Percentiles rank a stretch among this genome's conserved stretches.
These are phyloP conservation scores for Tinospora cordifolia DNA, from an alignment of 164 flowering plant genomes.

Conservation along the genomic window DNA sequence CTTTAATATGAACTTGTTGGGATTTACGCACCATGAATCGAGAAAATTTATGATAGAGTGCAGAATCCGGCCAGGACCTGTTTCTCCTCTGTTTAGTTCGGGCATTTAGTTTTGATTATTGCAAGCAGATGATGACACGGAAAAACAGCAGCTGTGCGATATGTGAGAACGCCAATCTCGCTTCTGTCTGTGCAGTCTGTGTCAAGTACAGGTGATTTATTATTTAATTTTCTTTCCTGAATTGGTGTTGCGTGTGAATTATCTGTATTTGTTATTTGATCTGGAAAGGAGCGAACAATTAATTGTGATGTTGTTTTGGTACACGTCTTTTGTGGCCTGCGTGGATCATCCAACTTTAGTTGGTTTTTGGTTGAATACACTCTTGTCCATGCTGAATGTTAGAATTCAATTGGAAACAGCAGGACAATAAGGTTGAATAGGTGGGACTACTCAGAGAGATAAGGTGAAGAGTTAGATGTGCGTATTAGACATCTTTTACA, in stretches of 20 bases:
- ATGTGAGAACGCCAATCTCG: conserved; percentile 57
- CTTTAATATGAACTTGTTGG: no score
- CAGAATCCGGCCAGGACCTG: no score
- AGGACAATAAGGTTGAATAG: not conserved
- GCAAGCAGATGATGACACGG: conserved; percentile 29
- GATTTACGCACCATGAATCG: no score
- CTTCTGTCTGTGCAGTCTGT: conserved; percentile 63
- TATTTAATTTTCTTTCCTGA: not conserved
- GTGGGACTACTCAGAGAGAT: not conserved
- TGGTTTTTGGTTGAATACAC: not conserved
- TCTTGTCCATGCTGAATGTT: not conserved
- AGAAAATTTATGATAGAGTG: no score
- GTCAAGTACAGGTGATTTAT: conserved; percentile 61
- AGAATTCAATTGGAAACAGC: not conserved
- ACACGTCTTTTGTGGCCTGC: no score
- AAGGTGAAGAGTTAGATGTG: not conserved
- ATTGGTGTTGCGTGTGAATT: not conserved
- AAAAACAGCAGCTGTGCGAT: conserved; percentile 44
- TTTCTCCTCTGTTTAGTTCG: not conserved
- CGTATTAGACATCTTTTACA: not conserved
- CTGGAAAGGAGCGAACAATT: not conserved
- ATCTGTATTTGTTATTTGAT: no score
- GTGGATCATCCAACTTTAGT: not conserved
- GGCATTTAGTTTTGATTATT: no score
- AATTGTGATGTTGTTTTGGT: not conserved